Conservation (phyloP, 129 eudicot genomes). For the Lactuca saligna region DNA sequence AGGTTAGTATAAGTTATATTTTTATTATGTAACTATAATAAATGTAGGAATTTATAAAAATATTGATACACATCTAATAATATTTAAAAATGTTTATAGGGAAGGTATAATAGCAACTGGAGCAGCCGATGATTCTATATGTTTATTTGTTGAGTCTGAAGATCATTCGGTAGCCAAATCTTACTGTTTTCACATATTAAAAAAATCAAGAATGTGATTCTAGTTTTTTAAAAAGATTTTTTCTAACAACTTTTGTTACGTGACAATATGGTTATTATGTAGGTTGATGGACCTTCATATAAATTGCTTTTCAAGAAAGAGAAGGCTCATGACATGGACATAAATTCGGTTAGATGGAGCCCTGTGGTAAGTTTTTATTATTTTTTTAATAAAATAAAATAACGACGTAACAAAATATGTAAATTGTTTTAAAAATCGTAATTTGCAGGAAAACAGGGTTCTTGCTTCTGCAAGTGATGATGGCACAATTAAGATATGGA, state of each 20-base stretch:
- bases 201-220: not conserved
- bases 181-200: not conserved
- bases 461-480: slow-evolving; percentile 96
- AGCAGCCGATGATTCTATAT: slow-evolving; percentile 81
- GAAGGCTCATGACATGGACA: slow-evolving; percentile 79
- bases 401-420: too few relatives aligned
- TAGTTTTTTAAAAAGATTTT: not conserved
- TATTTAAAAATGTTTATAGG: slow-evolving; percentile 32
- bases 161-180: slow-evolving; percentile 47
- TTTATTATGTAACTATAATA: not conserved
- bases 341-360: slow-evolving; percentile 71
- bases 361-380: slow-evolving; percentile 34
- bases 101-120: slow-evolving; percentile 71
- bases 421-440: not conserved
- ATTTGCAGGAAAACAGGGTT: slow-evolving; percentile 52
- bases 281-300: slow-evolving; percentile 60
- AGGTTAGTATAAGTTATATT: slow-evolving; percentile 37
- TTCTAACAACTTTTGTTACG: not conserved
- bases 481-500: slow-evolving; percentile 84
- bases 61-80: not conserved
- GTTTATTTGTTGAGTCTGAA: slow-evolving; percentile 59
- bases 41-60: not conserved
- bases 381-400: too few relatives aligned
- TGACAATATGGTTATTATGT: not conserved
- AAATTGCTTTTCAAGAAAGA: slow-evolving; percentile 54